Percentiles rank a stretch among this genome's conserved stretches.
Conservation (phyloP, 2,329 filamentous ascomycete genomes). For the Aspergillus tubingensis region DNA sequence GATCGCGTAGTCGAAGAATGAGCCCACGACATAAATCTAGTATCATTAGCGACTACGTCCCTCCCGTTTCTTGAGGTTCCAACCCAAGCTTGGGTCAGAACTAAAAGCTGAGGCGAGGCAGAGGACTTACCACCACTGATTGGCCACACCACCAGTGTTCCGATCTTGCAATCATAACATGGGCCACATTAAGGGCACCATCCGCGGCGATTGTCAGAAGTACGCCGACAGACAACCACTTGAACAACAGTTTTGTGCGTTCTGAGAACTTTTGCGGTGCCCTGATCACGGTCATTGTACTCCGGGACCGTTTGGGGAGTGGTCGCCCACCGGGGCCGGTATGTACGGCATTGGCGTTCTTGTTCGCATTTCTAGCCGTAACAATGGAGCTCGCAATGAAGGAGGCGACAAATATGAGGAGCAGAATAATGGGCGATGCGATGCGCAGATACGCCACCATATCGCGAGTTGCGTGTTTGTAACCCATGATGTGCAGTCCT, state of each 20-base stretch:
- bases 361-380: conserved; percentile 51
- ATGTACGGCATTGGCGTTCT: conserved; percentile 51
- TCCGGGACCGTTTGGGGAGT: conserved; percentile 66
- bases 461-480: conserved; percentile 44
- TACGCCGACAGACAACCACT: conserved; percentile 70
- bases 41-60: conserved; percentile 8
- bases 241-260: conserved; percentile 71
- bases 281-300: conserved; percentile 51
- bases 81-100: not conserved
- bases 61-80: not conserved
- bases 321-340: conserved; percentile 88
- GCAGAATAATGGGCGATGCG: conserved; percentile 64
- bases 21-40: conserved; percentile 81
- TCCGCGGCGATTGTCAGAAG: conserved; percentile 76
- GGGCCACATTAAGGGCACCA: conserved; percentile 70
- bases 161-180: conserved; percentile 67
- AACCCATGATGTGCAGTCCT: conserved; percentile 33
- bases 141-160: conserved; percentile 82
- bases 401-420: conserved; percentile 63
- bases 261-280: conserved; percentile 61
- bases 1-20: conserved; percentile 84
- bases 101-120: not conserved
- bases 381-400: conserved; percentile 64
- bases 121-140: conserved; percentile 66
- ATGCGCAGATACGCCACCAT: conserved; percentile 55